Conservation (phyloP, 441 rosid genomes). For the Isatis lusitanica region DNA sequence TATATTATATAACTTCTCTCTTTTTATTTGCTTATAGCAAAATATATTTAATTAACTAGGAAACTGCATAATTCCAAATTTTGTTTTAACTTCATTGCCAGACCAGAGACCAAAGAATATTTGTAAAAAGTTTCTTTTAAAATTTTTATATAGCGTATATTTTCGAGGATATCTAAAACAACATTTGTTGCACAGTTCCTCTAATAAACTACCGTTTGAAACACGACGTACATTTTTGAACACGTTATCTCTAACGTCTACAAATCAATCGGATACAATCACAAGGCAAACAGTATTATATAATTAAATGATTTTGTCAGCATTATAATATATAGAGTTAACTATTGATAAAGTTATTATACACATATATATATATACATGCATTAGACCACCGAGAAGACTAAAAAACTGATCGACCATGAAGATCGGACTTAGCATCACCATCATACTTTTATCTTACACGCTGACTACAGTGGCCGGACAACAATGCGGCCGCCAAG, state of each 20-base stretch:
- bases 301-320: background rate
- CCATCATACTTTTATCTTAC: slow-evolving; percentile 27
- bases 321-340: background rate
- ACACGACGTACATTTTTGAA: background rate
- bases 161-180: background rate
- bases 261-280: background rate
- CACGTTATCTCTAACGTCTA: slow-evolving; percentile 24
- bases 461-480: slow-evolving; percentile 30
- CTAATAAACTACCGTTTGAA: background rate
- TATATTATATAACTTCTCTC: background rate
- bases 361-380: background rate
- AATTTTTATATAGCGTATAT: too few species aligned
- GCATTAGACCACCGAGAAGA: slow-evolving; percentile 8
- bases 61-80: background rate
- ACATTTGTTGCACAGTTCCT: background rate
- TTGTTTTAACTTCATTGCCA: background rate
- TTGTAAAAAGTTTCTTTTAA: background rate
- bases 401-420: slow-evolving; percentile 7
- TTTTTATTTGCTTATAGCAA: background rate
- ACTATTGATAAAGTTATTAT: background rate
- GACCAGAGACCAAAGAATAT: background rate
- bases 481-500: slow-evolving; percentile 53
- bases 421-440: slow-evolving; percentile 13
- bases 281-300: slow-evolving; percentile 10
- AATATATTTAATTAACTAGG: background rate